A percentile compares a stretch with the other conserved stretches of the same genome.
Conservation (phyloP, 2,329 filamentous ascomycete species). For the Celoporthe dispersa region DNA sequence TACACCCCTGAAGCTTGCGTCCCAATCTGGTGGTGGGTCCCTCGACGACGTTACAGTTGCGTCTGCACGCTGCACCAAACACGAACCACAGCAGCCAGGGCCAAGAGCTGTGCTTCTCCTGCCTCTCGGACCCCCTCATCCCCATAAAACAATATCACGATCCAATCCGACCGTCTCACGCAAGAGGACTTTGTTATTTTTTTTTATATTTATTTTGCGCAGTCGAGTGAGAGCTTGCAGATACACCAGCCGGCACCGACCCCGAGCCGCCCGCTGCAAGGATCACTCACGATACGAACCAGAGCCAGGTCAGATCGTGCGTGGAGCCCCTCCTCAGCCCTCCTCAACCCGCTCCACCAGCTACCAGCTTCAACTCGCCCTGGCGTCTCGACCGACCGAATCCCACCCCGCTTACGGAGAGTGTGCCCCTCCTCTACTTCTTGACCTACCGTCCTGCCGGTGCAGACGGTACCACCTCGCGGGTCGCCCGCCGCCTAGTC, state of each 20-base stretch:
- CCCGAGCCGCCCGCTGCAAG: neutral
- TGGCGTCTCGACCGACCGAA: conserved; percentile 11
- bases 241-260: neutral
- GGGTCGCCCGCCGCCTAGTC: conserved; percentile 1
- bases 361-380: neutral
- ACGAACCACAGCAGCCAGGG: neutral
- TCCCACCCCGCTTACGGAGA: conserved; percentile 4
- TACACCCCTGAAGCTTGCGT: conserved; percentile 11
- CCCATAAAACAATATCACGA: neutral
- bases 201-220: neutral
- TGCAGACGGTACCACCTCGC: conserved; percentile 6
- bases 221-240: neutral
- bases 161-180: neutral
- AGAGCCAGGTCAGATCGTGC: neutral
- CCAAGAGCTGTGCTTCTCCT: neutral
- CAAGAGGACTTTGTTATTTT: neutral
- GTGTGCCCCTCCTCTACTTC: neutral
- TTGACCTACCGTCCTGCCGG: neutral
- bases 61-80: neutral
- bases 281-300: neutral
- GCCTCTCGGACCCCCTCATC: neutral
- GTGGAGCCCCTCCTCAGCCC: conserved; percentile 2
- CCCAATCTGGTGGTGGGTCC: neutral
- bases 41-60: neutral
- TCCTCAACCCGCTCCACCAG: neutral